These are phyloP conservation scores for Mucor saturninus DNA, from an alignment of 371 early-diverging fungal species.

Conservation along the genomic window DNA sequence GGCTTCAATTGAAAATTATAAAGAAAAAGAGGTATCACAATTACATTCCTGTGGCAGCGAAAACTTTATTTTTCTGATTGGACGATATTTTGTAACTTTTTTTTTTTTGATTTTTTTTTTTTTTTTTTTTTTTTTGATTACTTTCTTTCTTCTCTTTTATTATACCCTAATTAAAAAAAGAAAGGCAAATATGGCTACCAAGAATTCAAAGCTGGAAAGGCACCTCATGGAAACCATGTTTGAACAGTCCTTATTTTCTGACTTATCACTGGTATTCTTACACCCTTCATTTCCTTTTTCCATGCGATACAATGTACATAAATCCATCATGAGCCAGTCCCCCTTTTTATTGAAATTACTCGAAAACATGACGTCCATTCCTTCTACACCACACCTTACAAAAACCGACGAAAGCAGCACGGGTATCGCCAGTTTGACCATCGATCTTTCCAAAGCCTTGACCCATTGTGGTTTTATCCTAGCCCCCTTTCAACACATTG, in stretches of 20 bases:
- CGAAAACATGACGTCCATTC: slow-evolving; percentile 21
- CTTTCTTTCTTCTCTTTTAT: too few relatives aligned
- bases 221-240: slow-evolving; percentile 44
- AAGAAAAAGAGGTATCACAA: too few relatives aligned
- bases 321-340: slow-evolving; percentile 46
- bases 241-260: slow-evolving; percentile 44
- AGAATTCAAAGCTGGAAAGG: slow-evolving; percentile 22
- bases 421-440: slow-evolving; percentile 26
- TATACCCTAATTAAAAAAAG: too few relatives aligned
- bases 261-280: slow-evolving; percentile 40
- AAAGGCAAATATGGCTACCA: too few relatives aligned
- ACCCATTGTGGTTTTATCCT: slow-evolving; percentile 40
- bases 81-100: too few relatives aligned
- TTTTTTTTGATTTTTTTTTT: too few relatives aligned
- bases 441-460: slow-evolving; percentile 41
- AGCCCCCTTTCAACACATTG: slow-evolving; percentile 51
- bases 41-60: too few relatives aligned
- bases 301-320: slow-evolving; percentile 51
- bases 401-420: background rate
- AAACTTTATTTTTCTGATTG: too few relatives aligned
- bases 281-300: slow-evolving; percentile 50
- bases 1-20: too few relatives aligned
- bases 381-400: background rate
- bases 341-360: slow-evolving; percentile 40
- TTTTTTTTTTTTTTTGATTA: too few relatives aligned